phyloP scores from a whole-genome alignment of 2,329 filamentous ascomycete genomes.

The Pseudogymnoascus verrucosus region DNA sequence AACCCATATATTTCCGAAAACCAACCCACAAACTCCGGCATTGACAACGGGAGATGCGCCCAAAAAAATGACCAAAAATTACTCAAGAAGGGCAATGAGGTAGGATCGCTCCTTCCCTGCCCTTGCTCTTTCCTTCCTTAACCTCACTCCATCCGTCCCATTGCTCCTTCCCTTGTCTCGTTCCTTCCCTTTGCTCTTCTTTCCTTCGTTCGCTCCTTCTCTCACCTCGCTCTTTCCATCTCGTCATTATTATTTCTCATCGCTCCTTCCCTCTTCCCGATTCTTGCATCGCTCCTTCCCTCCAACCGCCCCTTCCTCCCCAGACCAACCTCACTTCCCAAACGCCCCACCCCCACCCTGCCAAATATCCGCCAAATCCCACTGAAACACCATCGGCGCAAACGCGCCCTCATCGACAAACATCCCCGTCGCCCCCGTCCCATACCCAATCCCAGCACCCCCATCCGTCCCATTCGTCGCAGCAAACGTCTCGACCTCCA shows the following conservation, averaged over 20 bases:
- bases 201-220: background rate
- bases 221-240: background rate
- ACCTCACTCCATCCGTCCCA: background rate
- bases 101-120: background rate
- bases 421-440: background rate
- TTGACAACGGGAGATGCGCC: background rate
- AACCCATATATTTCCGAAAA: background rate
- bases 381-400: conserved; percentile 2
- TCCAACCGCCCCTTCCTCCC: background rate
- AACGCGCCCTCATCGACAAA: background rate
- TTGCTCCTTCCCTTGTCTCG: background rate
- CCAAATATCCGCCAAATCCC: conserved; percentile 9
- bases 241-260: background rate
- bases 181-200: background rate
- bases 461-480: background rate
- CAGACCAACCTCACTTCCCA: background rate
- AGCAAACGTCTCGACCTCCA: background rate
- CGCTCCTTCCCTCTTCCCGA: background rate
- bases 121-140: background rate
- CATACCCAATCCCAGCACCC: background rate
- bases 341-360: background rate
- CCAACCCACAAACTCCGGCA: background rate
- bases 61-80: background rate
- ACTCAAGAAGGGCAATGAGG: too few relatives aligned
- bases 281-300: background rate